Base-by-base conservation (phyloP, 208 protist species). In the Lotmaria passim region DNA sequence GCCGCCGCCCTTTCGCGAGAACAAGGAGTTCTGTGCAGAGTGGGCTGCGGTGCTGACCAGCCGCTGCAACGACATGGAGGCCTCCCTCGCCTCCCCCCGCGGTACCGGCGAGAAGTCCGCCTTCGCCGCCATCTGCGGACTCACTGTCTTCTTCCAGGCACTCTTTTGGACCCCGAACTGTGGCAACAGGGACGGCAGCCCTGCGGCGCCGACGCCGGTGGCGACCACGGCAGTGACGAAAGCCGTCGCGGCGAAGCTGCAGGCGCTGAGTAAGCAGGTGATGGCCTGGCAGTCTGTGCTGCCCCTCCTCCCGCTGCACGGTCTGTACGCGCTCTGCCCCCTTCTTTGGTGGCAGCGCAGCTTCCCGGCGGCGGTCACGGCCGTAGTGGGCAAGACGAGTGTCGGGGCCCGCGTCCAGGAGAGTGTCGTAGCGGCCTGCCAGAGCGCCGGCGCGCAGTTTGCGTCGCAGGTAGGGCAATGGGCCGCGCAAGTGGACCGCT, bases 291-390 rank as follows among this genome's bases (percentile, higher is more conserved):
- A 73, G 59, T 60, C 68, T 23, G 38, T 51, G 1, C 30, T 72
- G 34, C 67, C 67, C 3, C 66, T 80, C 24, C 7, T 80, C 17
- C 60, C 62, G 2, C 30, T 80, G 43, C 68, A 72, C 17, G 69
- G 64, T 15, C 67, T 80, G 24, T 68, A 71, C 61, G 60, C 46
- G 28, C 39, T 80, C 41, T 80, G 69, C 31, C 69, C 69, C 33
- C 51, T 68, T 28, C 69, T 68, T 15, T 75, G 69, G 69, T 75
- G 69, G 69, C 52, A 47, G 48, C 58, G 44, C 21, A 8, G 31
- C 52, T 75, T 75, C 56, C 60, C 69, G 0, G 47, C 58, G 12
- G 68, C 65, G 21, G 48, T 66, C 17, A 12, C 68, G 48, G 33
- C 53, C 6, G 36, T 38, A 4, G 41, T 63, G 30, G 50, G 28